These are phyloP conservation scores for Eucalyptus globulus DNA, from an alignment of 345 rosid genomes.

Conservation along the genomic window DNA sequence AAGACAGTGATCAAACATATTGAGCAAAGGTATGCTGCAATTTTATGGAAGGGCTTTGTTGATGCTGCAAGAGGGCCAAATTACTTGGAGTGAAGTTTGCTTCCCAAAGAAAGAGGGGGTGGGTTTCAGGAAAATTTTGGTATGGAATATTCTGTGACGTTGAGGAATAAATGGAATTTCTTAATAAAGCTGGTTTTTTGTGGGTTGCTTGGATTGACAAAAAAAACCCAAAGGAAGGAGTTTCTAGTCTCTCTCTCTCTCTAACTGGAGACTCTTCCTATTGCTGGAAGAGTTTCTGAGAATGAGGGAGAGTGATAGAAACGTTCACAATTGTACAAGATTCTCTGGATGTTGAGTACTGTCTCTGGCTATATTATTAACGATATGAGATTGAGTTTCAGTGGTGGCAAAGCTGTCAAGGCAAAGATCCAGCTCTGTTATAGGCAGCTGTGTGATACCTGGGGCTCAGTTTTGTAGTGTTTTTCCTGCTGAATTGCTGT, in stretches of 20 bases:
- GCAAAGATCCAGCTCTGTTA: not conserved
- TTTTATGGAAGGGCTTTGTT: not conserved
- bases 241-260: not conserved
- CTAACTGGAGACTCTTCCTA: not conserved
- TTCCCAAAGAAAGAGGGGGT: not conserved
- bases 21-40: not conserved
- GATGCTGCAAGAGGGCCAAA: not conserved
- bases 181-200: not conserved
- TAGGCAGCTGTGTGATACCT: not conserved
- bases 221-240: not conserved
- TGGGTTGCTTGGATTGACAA: not conserved
- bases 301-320: not conserved
- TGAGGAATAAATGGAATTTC: not conserved
- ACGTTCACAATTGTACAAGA: not conserved
- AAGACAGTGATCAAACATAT: not conserved
- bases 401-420: not conserved
- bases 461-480: not conserved
- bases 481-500: not conserved
- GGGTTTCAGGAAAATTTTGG: not conserved
- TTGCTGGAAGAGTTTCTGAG: not conserved
- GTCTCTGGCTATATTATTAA: not conserved
- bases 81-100: not conserved
- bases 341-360: not conserved
- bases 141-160: not conserved
- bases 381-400: not conserved